Conservation (phyloP, 257 asterid genomes). For the Salvia splendens region DNA sequence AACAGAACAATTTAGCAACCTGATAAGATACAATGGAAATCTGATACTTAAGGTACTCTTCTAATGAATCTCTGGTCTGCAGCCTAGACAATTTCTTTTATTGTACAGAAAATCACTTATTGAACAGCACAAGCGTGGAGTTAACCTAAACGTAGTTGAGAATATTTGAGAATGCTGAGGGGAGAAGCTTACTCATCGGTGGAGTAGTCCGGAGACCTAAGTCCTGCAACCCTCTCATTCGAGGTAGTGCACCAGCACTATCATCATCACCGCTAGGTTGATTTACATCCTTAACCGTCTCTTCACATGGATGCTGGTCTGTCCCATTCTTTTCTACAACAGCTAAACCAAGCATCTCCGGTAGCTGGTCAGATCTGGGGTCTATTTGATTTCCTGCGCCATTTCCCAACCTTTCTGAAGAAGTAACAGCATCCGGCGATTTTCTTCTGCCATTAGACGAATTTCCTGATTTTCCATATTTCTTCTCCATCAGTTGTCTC, state of each 20-base stretch:
- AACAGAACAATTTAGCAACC: slow-evolving; percentile 41
- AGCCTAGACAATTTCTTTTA: slow-evolving; percentile 33
- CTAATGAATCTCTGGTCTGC: slow-evolving; percentile 44
- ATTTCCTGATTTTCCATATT: slow-evolving; percentile 59
- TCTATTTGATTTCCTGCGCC: slow-evolving; percentile 45
- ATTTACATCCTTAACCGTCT: slow-evolving; percentile 47
- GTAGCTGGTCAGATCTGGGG: slow-evolving; percentile 39
- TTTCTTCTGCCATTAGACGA: slow-evolving; percentile 49
- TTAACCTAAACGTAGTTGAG: slow-evolving; percentile 29
- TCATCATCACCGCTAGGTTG: slow-evolving; percentile 64
- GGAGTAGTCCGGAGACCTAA: slow-evolving; percentile 69
- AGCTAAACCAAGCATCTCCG: slow-evolving; percentile 46
- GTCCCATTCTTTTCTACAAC: slow-evolving; percentile 45
- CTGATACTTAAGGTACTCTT: slow-evolving; percentile 38
- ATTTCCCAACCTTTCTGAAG: slow-evolving; percentile 48
- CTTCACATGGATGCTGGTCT: slow-evolving; percentile 40
- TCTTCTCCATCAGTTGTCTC: slow-evolving; percentile 69
- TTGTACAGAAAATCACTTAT: slow-evolving; percentile 30
- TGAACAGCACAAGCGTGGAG: slow-evolving; percentile 25
- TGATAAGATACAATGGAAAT: slow-evolving; percentile 37
- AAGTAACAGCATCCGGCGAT: slow-evolving; percentile 56
- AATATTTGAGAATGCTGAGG: slow-evolving; percentile 32
- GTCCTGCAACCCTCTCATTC: slow-evolving; percentile 89
- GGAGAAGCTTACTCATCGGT: slow-evolving; percentile 48
- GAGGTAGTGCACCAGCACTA: slow-evolving; percentile 54